A percentile compares a stretch with the other conserved stretches of the same genome.
These are phyloP conservation scores for Karstenula rhodostoma DNA, from an alignment of 2,329 filamentous ascomycete genomes.

Conservation along the genomic window DNA sequence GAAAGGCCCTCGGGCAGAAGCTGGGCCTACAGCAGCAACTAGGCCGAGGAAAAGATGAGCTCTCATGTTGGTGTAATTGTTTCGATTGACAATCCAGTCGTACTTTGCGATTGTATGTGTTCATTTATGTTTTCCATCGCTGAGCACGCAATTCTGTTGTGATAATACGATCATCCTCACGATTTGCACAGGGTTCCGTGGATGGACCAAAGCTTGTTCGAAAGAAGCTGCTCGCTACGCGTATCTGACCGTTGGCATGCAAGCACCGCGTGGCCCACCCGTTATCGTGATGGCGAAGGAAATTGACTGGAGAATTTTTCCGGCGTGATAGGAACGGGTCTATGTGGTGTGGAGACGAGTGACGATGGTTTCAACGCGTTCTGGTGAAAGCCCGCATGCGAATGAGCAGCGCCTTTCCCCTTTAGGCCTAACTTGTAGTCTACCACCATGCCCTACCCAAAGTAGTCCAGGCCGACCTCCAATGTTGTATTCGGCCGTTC, in stretches of 20 bases:
- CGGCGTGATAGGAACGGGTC: background rate
- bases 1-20: conserved; percentile 26
- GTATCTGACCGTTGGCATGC: background rate
- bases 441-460: background rate
- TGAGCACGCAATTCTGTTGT: background rate
- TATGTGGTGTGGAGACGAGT: background rate
- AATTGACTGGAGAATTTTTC: background rate
- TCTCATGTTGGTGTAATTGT: conserved; percentile 12
- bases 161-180: background rate
- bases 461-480: background rate
- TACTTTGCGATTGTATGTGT: background rate
- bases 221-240: conserved; percentile 5
- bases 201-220: conserved; percentile 2
- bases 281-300: background rate
- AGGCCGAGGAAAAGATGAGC: conserved; percentile 4
- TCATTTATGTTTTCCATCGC: background rate
- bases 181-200: background rate
- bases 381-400: background rate
- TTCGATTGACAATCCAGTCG: background rate
- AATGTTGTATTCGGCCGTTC: background rate
- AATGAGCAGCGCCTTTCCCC: background rate
- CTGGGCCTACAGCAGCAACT: conserved; percentile 5
- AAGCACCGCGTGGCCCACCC: background rate
- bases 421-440: background rate
- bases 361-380: background rate